Evolutionary conservation across 2,329 filamentous ascomycete genomes (phyloP), one percentile per base, ranked within the genome.

Genomic region (Grosmannia penicillata): DNA sequence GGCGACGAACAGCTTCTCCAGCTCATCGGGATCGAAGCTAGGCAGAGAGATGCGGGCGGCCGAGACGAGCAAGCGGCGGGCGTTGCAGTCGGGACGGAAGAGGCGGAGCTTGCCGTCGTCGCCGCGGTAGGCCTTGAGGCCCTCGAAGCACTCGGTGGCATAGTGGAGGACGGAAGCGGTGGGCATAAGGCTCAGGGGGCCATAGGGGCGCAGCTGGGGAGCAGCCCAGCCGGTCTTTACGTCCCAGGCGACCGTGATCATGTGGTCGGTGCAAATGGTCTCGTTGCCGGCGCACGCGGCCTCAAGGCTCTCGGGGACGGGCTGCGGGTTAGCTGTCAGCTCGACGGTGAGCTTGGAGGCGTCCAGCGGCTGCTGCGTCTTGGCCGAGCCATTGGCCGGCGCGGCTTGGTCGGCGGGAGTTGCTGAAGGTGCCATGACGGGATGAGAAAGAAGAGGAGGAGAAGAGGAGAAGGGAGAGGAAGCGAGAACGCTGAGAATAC

Each of bases 81-180:
- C 73, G 59, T 89, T 89, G 53, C 73, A 68, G 48, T 78, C 64
- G 0, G 82, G 78, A n/a, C 82, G 76, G 70, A 89, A 89, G 40
- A 87, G 63, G 42, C 82, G 77, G 39, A 87, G 68, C 50, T 70
- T 72, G 49, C 78, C 78, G 55, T 89, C 81, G 47, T 70, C 70
- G 40, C 85, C 85, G 36, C 85, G 77, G 67, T 85, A 93, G 37
- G 75, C 73, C 60, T 93, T 93, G 50, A 72, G 61, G 11, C 85
- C 85, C 61, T 93, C 85, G 61, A 93, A 93, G 58, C 85, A 93
- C 59, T 89, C 81, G 34, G 84, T 93, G 10, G 84, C 85, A 60
- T 93, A 93, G 67, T 93, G 85, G 43, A 93, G 70, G 44, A 78
- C 76, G 4, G 77, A 82, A 13, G 84, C 82, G 5, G 80, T 87